Evolutionary conservation across 177 flowering plant genomes (phyloP).

Genomic region (Telopea speciosissima): DNA sequence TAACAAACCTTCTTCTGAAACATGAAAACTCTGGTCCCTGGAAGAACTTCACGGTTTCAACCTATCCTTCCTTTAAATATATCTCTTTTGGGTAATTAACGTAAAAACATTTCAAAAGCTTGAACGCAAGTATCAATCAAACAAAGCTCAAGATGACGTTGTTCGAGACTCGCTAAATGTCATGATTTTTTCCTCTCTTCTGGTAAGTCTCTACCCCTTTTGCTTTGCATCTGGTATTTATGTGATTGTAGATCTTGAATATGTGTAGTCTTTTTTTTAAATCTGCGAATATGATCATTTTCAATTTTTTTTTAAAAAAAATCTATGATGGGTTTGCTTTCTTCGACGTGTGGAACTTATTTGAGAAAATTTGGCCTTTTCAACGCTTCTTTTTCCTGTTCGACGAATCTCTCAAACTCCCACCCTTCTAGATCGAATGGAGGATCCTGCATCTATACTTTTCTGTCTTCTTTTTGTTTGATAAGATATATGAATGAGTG

Average conservation of each 20-base stretch:
- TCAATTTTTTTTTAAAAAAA: neutral
- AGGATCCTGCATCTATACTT: neutral
- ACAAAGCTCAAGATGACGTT: no score
- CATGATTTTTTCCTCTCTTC: no score
- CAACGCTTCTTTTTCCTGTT: neutral
- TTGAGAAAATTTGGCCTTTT: neutral
- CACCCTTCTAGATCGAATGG: neutral
- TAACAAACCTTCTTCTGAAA: no score
- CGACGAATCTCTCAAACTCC: neutral
- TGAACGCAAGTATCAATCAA: no score
- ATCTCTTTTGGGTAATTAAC: no score
- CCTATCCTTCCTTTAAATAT: no score
- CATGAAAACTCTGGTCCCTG: no score
- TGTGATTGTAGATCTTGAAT: neutral
- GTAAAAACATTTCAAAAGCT: no score
- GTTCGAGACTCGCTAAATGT: no score
- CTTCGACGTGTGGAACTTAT: neutral
- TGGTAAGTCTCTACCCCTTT: neutral
- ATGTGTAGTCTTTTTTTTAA: neutral
- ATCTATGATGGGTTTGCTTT: neutral
- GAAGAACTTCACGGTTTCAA: no score
- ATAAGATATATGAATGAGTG: neutral
- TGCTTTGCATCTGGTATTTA: neutral
- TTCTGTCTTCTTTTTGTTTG: neutral
- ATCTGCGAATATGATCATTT: neutral